Evolutionary conservation across 768 basidiomycete genomes (phyloP).

Genomic region (Tephrocybe sp.): DNA sequence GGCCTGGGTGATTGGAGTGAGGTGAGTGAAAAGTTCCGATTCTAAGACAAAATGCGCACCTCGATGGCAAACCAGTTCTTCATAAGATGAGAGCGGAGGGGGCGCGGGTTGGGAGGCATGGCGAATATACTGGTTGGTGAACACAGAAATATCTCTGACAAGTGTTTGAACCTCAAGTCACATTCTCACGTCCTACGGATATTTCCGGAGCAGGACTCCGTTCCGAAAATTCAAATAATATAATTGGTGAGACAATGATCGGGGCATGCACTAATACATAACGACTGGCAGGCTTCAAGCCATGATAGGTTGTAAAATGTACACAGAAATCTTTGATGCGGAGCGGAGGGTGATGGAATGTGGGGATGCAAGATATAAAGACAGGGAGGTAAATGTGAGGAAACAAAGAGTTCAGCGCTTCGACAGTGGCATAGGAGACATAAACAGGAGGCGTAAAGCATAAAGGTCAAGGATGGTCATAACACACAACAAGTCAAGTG

Average conservation of each 20-base stretch:
- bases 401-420: conserved; percentile 13
- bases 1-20: conserved; percentile 30
- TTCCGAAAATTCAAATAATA: background rate
- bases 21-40: too few species aligned
- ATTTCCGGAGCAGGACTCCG: conserved; percentile 27
- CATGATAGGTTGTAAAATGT: conserved; percentile 19
- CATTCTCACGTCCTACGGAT: conserved; percentile 33
- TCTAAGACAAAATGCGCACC: conserved; percentile 33
- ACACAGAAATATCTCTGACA: conserved; percentile 1
- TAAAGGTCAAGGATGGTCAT: conserved; percentile 19
- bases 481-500: conserved; percentile 10
- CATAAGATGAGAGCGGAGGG: conserved; percentile 42
- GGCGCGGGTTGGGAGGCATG: conserved; percentile 16
- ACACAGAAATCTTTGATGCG: conserved; percentile 14
- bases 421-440: conserved; percentile 22
- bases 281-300: conserved; percentile 30
- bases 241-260: conserved; percentile 8
- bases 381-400: conserved; percentile 1
- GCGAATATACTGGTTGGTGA: conserved; percentile 11
- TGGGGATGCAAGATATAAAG: conserved; percentile 8
- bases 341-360: background rate
- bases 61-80: conserved; percentile 76
- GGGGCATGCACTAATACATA: conserved; percentile 30
- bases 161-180: too few species aligned
- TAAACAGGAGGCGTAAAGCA: conserved; percentile 18